Evolutionary conservation across 805 yeast species (phyloP).

Genomic region (Pichia gijzeniarum): DNA sequence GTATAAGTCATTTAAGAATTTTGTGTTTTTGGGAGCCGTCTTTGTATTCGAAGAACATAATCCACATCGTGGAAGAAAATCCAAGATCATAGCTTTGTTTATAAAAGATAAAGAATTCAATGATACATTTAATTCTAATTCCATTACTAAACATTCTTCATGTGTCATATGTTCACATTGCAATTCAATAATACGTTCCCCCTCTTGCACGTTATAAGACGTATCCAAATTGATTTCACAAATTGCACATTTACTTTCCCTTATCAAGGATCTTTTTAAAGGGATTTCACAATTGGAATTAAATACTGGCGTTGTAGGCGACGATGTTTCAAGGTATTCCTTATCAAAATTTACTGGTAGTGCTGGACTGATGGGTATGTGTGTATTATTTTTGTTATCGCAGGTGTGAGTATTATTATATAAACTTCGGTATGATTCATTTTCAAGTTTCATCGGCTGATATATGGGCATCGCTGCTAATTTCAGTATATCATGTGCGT

Average conservation of each 20-base stretch:
- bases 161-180: slow-evolving; percentile 52
- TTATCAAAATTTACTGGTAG: neutral
- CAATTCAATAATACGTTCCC: slow-evolving; percentile 38
- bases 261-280: neutral
- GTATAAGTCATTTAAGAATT: slow-evolving; percentile 17
- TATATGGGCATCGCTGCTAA: neutral
- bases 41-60: slow-evolving; percentile 16
- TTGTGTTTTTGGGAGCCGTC: slow-evolving; percentile 22
- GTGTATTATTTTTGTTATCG: neutral
- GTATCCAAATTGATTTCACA: slow-evolving; percentile 47
- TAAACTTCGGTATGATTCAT: neutral
- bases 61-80: slow-evolving; percentile 24
- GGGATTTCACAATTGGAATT: neutral
- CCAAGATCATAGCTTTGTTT: slow-evolving; percentile 6
- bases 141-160: slow-evolving; percentile 48
- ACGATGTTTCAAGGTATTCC: neutral
- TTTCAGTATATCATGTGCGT: neutral
- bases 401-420: neutral
- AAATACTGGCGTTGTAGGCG: slow-evolving; percentile 2
- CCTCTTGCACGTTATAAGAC: slow-evolving; percentile 36
- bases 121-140: slow-evolving; percentile 25
- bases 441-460: neutral
- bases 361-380: neutral
- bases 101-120: neutral
- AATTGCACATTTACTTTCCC: slow-evolving; percentile 24